phyloP scores from a whole-genome alignment of 495 filamentous ascomycete species.

The Penicillium herquei region DNA sequence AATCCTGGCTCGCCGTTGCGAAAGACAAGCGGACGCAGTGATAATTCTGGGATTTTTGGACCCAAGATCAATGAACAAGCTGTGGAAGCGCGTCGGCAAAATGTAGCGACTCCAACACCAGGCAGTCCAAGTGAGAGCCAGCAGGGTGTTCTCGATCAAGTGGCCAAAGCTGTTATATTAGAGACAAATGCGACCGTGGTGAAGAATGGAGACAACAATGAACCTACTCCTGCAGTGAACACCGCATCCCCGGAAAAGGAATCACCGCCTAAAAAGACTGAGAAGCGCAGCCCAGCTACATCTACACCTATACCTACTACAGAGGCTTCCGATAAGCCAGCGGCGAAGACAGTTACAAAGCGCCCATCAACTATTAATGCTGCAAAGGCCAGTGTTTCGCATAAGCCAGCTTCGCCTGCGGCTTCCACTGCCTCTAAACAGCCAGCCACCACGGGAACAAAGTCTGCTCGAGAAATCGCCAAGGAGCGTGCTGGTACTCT shows the following conservation, averaged over 20 bases:
- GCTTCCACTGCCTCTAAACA: conserved; percentile 27
- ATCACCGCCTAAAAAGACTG: neutral
- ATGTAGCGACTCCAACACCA: conserved; percentile 29
- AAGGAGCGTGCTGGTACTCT: conserved; percentile 30
- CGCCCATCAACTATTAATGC: conserved; percentile 41
- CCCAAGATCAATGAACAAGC: conserved; percentile 37
- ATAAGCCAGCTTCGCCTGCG: conserved; percentile 19
- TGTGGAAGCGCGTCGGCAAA: conserved; percentile 29
- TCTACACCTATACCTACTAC: neutral
- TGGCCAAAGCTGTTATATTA: conserved; percentile 5
- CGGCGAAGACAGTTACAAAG: conserved; percentile 38
- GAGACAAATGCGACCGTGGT: neutral
- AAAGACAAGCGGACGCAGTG: conserved; percentile 35
- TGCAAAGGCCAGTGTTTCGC: conserved; percentile 36
- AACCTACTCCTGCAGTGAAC: conserved; percentile 6
- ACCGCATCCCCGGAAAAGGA: conserved; percentile 5
- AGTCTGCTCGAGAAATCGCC: conserved; percentile 21
- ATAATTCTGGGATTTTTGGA: conserved; percentile 31
- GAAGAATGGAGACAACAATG: conserved; percentile 7
- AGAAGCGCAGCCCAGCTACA: conserved; percentile 12
- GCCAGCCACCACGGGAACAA: conserved; percentile 16
- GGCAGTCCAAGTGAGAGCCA: conserved; percentile 16
- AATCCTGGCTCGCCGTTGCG: conserved; percentile 35
- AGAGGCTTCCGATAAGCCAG: conserved; percentile 16
- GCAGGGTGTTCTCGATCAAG: conserved; percentile 15